Base-by-base conservation (phyloP, 768 basidiomycete genomes). In the Boletus subcaerulescens region DNA sequence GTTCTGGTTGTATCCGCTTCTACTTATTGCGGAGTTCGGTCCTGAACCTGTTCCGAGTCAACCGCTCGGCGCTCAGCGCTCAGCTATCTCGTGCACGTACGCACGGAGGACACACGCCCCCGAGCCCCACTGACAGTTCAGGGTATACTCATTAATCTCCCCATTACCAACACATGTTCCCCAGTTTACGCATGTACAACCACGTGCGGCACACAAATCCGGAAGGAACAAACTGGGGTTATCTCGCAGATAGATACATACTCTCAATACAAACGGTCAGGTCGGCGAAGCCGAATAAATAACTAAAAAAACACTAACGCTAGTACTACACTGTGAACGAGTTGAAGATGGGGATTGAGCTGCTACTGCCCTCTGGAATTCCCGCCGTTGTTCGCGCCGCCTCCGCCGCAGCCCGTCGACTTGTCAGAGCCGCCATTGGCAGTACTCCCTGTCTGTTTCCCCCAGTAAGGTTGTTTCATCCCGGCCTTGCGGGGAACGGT, bases 401-500 rank as follows among this genome's bases (percentile, higher is more conserved):
- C 7, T 17, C 18, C 5, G 45, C 18, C 18, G n/a, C 18, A 2
- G 31, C 56, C 43, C 2, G 41, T n/a, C 0, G 44, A 10, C 1
- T 45, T 45, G 22, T 42, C 51, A 11, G 36, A 46, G 3, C 22
- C 36, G 10, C 9, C 0, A 0, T 26, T 31, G 24, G 20, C 49
- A 22, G 26, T 2, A 0, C 0, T 33, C 1, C 4, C 6, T 0
- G 48, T 24, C 0, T 2, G 1, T 15, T 49, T 60, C 0, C 58
- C 66, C 45, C 56, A 50, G 15, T 57, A 64, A 13, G 56, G 58
- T 15, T 56, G 54, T n/a, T 61, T 69, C 48, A 55, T 48, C 6
- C 48, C 42, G 8, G 31, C 29, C 14, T 24, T 50, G 36, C 6
- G 6, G 29, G 53, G 44, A 7, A 35, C 17, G 29, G 33, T 9